phyloP scores from a whole-genome alignment of 345 rosid genomes.

The Bruguiera gymnorhiza region DNA sequence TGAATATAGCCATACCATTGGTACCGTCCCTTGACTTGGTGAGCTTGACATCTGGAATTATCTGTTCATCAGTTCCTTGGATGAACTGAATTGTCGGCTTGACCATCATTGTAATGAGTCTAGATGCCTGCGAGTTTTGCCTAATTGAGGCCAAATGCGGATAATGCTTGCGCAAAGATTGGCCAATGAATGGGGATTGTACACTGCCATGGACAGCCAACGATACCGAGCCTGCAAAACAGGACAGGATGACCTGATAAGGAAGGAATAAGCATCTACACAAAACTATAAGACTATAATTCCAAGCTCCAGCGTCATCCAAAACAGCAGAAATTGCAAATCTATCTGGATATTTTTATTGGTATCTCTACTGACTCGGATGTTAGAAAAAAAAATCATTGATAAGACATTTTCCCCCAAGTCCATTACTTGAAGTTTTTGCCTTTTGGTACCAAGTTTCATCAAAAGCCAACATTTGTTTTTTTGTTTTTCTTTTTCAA shows the following conservation, averaged over 20 bases:
- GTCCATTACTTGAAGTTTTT: no score
- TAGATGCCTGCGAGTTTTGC: slow-evolving; percentile 18
- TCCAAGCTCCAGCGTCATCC: no score
- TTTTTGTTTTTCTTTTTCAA: no score
- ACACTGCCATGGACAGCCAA: slow-evolving; percentile 36
- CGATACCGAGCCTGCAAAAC: slow-evolving; percentile 42
- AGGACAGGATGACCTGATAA: not conserved
- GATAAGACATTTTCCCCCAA: no score
- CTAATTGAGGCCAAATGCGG: slow-evolving; percentile 15
- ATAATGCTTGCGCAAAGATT: slow-evolving; percentile 30
- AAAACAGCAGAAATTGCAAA: no score
- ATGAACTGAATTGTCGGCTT: slow-evolving; percentile 79
- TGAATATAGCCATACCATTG: slow-evolving; percentile 80
- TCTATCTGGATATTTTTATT: no score
- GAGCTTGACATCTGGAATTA: slow-evolving; percentile 75
- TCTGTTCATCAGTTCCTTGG: slow-evolving; percentile 88
- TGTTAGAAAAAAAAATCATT: no score
- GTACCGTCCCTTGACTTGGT: slow-evolving; percentile 85
- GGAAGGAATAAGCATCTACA: not conserved
- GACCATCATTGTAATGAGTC: slow-evolving; percentile 54
- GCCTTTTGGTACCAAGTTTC: no score
- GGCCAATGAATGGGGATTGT: slow-evolving; percentile 47
- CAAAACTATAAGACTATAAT: no score
- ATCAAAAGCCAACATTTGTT: no score
- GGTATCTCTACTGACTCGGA: no score